Evolutionary conservation across 2,329 filamentous ascomycete species (phyloP), one percentile per base, ranked within the genome.

Genomic region (Cadophora malorum): DNA sequence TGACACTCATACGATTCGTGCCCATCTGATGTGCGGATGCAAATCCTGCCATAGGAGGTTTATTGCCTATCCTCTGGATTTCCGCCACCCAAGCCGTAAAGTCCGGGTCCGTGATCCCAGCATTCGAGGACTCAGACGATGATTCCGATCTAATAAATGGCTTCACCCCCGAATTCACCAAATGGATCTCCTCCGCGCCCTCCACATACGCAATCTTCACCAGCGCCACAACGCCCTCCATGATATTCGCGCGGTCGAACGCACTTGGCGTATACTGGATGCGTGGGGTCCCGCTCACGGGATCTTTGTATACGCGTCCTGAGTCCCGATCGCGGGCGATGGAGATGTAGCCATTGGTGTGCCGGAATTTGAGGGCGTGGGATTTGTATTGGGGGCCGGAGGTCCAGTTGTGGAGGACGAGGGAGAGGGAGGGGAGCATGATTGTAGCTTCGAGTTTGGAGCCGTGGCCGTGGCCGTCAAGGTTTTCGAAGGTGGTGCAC

Each of bases 1-100:
- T 55, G 8, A 70, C 78, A 55, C 87, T 88, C 92, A 94, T 95
- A 2, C 90, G 83, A 74, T 90, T 92, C 10, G 88, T 88, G 25
- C 91, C 90, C 91, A 94, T 94, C 81, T 94, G 92, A 79, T 95
- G 92, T 21, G 91, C 92, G n/a, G 88, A 91, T 35, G 83, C 80
- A 74, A 88, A 92, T n/a, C 81, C 77, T 25, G 83, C 81, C 35
- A 83, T 80, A 0, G 86, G 85, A 21, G 83, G 81, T 67, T 79
- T 81, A 60, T 84, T 84, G 49, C 84, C 83, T 23, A 86, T 79
- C 45, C 75, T 76, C 65, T 83, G 79, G 14, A 90, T 68, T 63
- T 81, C 76, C 6, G 77, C 76, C 2, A 92, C 79, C 91, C 91
- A 94, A 8, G 81, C 79, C 35, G 82, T 80, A 78, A 94, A 93